Evolutionary conservation across 768 basidiomycete genomes (phyloP), one percentile per base, ranked within the genome.

Genomic region (Termitomyces sp.): DNA sequence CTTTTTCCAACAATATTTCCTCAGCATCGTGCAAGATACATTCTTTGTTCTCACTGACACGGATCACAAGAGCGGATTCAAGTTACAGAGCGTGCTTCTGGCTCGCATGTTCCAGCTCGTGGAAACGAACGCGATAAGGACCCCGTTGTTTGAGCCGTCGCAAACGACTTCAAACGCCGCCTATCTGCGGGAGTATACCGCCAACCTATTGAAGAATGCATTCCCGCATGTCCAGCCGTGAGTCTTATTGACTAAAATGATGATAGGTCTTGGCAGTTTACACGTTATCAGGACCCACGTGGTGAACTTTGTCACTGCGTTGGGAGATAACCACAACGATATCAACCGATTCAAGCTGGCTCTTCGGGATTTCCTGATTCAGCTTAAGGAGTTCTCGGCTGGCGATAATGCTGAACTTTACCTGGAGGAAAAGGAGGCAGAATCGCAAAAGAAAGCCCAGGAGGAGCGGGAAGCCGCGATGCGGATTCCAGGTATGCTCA

Each of bases 31-130:
- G 36, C 94, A 95, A 64, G 97, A 98, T 70, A 92, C 92, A 41
- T 94, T 99, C 83, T 98, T 92, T 65, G 96, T 98, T 42, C 80
- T 99, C 46, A 98, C 95, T 31, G 96, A 99, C 70, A 87, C 95
- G 5, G 96, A 98, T 72, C 96, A 99, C 80, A 98, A 98, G 85
- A 94, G 92, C 66, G 95, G 96, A 28, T 97, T 98, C 81, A 98
- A 97, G 73, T 80, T 94, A 59, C 95, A 98, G 73, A 91, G 90
- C 64, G 76, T 92, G 64, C 80, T 98, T n/a, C 85, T 99, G 46
- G 90, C 93, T 18, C 84, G 92, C 33, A 83, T 99, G 78, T 95
- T 97, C 82, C 88, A 92, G 69, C 83, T 98, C 26, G 91, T 96
- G 37, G 90, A 95, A 71, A 81, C 80, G 49, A 87, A 88, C 67